Conservation (phyloP, 2,329 filamentous ascomycete genomes). For the Penicillium polonicum region DNA sequence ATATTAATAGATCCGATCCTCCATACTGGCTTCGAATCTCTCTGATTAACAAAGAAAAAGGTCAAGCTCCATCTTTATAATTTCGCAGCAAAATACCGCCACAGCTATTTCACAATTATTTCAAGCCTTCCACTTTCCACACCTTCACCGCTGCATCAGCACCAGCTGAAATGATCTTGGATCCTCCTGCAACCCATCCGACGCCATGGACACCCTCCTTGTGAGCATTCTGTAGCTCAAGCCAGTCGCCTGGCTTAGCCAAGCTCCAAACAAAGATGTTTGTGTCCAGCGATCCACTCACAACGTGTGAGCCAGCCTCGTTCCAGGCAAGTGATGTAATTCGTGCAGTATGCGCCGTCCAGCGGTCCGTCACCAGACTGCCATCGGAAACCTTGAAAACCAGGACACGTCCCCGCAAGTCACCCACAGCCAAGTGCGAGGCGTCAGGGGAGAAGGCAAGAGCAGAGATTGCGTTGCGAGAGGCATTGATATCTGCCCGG, state of each 20-base stretch:
- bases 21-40: not conserved
- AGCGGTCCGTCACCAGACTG: slow-evolving; percentile 75
- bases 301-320: slow-evolving; percentile 70
- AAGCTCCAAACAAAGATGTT: slow-evolving; percentile 92
- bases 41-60: not conserved
- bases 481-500: slow-evolving; percentile 61
- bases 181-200: slow-evolving; percentile 67
- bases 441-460: slow-evolving; percentile 81
- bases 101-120: slow-evolving; percentile 20
- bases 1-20: not conserved
- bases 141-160: slow-evolving; percentile 89
- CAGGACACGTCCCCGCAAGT: slow-evolving; percentile 80
- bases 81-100: not conserved
- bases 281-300: slow-evolving; percentile 83
- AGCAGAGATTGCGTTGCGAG: slow-evolving; percentile 70
- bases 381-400: slow-evolving; percentile 70
- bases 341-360: slow-evolving; percentile 69
- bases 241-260: slow-evolving; percentile 74
- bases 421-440: slow-evolving; percentile 76
- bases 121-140: slow-evolving; percentile 67
- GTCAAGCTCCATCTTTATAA: not conserved
- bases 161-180: slow-evolving; percentile 73
- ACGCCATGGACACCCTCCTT: slow-evolving; percentile 94
- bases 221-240: slow-evolving; percentile 84
- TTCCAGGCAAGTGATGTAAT: slow-evolving; percentile 76